Evolutionary conservation across 805 yeast species (phyloP), one percentile per base, ranked within the genome.

Genomic region (Pichia exigua): DNA sequence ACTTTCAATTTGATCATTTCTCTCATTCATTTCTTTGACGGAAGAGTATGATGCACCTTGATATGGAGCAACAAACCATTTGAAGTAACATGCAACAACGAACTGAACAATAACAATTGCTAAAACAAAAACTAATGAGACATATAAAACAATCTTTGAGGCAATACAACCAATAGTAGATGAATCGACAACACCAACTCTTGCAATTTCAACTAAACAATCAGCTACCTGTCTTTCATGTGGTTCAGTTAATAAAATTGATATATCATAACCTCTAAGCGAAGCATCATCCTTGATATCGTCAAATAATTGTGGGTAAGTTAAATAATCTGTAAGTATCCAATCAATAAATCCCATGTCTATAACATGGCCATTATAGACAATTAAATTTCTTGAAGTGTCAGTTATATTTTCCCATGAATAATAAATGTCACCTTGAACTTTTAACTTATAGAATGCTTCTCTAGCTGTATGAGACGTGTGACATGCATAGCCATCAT

Each of bases 91-190:
- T 0, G 99, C 97, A 65, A 92, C 73, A 15, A 85, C 51, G 61
- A 94, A 94, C 69, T 91, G 91, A 43, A 74, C 74, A 48, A 83
- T 62, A 24, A 90, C 95, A 49, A 94, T 79, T 2, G 95, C 77
- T 52, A 94, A 73, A 60, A 94, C 91, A 64, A 94, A 89, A 11
- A 86, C 83, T 61, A 94, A 75, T 1, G 97, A 87, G 8, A 85
- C 77, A 59, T 81, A 80, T 54, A 94, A 76, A 1, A 94, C 97
- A 41, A 91, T 82, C 50, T 82, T 72, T 0, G 97, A 89, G 0
- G 96, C 95, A 62, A 94, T 82, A 70, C 99, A 94, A 7, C 99
- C 99, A 61, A 94, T 81, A 8, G 96, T 82, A 40, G 87, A 87
- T 2, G 91, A 81, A 64, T 94, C 98, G 42, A 94, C 79, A 46